Conservation (phyloP, 306 rosid species). For the Dalbergia cochinchinensis region DNA sequence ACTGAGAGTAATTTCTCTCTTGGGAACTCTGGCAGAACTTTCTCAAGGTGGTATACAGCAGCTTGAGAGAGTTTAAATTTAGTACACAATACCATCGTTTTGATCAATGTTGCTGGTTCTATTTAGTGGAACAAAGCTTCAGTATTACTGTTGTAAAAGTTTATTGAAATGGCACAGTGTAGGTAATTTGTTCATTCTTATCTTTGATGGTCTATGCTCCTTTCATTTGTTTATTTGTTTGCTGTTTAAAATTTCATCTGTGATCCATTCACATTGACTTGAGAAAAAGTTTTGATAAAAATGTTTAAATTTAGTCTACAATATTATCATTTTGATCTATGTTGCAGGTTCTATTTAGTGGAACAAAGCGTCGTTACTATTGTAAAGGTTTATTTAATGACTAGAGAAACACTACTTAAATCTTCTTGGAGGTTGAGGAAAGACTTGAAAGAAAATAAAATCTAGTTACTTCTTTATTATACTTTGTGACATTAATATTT, state of each 20-base stretch:
- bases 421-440: no score
- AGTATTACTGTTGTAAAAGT: no score
- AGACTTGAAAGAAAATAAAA: no score
- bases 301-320: no score
- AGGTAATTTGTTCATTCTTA: conserved; percentile 16
- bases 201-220: background rate
- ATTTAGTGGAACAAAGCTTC: background rate
- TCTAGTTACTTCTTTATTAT: no score
- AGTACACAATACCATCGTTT: background rate
- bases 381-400: background rate
- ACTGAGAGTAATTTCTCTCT: no score
- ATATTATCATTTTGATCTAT: background rate
- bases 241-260: no score
- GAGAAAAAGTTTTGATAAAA: no score
- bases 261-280: background rate
- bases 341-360: background rate
- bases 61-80: background rate
- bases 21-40: no score
- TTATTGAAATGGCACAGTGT: background rate
- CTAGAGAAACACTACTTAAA: background rate
- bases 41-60: no score
- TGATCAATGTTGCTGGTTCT: background rate
- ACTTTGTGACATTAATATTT: no score
- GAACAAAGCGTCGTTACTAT: background rate
- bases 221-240: background rate